Evolutionary conservation across 2,329 filamentous ascomycete species (phyloP).

Genomic region (Neonectria faginata): DNA sequence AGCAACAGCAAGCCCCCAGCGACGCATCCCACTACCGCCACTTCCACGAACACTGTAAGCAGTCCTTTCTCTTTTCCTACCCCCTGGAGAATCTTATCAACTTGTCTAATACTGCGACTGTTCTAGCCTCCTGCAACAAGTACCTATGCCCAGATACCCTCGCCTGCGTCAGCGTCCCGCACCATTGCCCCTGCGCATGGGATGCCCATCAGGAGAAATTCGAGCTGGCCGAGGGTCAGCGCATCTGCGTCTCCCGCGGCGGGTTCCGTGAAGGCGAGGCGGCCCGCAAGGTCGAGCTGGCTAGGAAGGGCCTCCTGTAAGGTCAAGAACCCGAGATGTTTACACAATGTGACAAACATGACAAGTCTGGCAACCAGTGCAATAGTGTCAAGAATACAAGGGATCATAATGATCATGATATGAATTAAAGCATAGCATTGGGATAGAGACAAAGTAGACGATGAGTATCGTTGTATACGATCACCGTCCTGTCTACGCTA

Average conservation of each 20-base stretch:
- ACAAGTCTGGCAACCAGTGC: background rate
- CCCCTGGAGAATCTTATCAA: background rate
- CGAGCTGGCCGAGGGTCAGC: conserved; percentile 76
- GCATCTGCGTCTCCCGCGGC: conserved; percentile 79
- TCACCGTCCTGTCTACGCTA: conserved; percentile 1
- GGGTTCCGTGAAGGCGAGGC: conserved; percentile 80
- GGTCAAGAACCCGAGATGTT: background rate
- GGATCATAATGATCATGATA: conserved; percentile 9
- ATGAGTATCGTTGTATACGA: background rate
- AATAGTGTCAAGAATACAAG: background rate
- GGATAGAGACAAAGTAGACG: background rate
- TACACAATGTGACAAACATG: too few relatives aligned
- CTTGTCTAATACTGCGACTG: conserved; percentile 1
- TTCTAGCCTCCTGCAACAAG: conserved; percentile 83
- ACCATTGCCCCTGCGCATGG: conserved; percentile 95
- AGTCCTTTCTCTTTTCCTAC: too few relatives aligned
- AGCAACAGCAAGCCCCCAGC: conserved; percentile 83
- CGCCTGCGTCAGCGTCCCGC: conserved; percentile 94
- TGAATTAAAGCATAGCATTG: conserved; percentile 9
- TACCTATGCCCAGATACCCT: conserved; percentile 96
- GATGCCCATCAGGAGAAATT: conserved; percentile 82
- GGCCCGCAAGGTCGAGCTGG: conserved; percentile 80
- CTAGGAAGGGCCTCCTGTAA: conserved; percentile 80
- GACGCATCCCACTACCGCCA: conserved; percentile 84
- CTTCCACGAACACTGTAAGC: conserved; percentile 74